phyloP scores from a whole-genome alignment of 2,329 filamentous ascomycete genomes.

The Aureobasidium sp. region DNA sequence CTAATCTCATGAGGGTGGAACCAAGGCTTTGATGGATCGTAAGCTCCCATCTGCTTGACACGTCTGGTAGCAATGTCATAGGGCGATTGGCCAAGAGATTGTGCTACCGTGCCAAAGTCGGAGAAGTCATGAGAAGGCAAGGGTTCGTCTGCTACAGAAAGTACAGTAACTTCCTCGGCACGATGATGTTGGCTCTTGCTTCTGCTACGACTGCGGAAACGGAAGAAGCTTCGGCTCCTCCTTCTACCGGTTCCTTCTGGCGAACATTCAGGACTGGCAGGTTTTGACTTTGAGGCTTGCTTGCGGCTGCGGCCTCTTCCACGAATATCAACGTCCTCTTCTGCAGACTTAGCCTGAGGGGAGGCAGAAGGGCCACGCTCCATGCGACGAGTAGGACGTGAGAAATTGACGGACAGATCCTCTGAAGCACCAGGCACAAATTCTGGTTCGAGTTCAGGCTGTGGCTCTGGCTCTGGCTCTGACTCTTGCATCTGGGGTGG shows the following conservation, averaged over 20 bases:
- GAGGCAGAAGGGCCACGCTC: neutral
- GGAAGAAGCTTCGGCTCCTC: conserved; percentile 18
- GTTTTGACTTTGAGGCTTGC: neutral
- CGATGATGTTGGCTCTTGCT: conserved; percentile 22
- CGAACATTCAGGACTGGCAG: neutral
- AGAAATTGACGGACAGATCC: conserved; percentile 31
- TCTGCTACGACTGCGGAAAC: conserved; percentile 22
- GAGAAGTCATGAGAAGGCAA: conserved; percentile 22
- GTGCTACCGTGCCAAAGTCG: conserved; percentile 37
- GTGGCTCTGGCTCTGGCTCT: neutral
- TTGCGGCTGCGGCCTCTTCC: conserved; percentile 12
- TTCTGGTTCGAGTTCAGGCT: neutral
- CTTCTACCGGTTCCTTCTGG: conserved; percentile 14
- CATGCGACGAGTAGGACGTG: conserved; percentile 21
- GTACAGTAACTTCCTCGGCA: neutral
- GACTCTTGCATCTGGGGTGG: neutral
- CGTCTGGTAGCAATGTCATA: conserved; percentile 36
- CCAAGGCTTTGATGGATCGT: conserved; percentile 2
- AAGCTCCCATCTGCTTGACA: conserved; percentile 17
- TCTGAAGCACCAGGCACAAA: conserved; percentile 23
- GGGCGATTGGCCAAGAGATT: conserved; percentile 36
- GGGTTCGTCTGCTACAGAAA: conserved; percentile 19
- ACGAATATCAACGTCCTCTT: conserved; percentile 2
- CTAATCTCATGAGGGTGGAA: conserved; percentile 17
- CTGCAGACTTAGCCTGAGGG: neutral